Conservation (phyloP, 208 protist species). For the Acanthamoeba lenticulata region DNA sequence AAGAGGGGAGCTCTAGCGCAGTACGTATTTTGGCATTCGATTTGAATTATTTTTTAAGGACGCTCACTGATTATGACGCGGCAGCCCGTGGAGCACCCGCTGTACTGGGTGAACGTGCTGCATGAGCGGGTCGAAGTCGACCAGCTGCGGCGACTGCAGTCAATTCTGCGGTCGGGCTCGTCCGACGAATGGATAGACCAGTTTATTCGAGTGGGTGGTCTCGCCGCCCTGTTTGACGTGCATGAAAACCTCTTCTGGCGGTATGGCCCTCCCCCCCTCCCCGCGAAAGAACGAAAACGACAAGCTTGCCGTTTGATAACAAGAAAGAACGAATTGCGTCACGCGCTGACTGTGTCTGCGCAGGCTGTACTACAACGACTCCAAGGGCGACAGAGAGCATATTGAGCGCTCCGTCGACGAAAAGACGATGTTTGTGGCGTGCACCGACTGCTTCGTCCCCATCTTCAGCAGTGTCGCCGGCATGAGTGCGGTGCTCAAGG, state of each 20-base stretch:
- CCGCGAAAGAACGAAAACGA: neutral
- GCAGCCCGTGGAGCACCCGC: neutral
- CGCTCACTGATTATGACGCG: neutral
- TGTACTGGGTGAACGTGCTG: slow-evolving; percentile 60
- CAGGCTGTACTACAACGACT: slow-evolving; percentile 38
- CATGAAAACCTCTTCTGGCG: slow-evolving; percentile 65
- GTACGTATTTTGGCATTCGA: too few relatives aligned
- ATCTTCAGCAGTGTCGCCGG: slow-evolving; percentile 6
- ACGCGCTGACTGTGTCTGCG: neutral
- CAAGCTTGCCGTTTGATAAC: neutral
- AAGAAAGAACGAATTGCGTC: neutral
- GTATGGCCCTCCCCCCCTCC: neutral
- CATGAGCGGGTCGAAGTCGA: neutral
- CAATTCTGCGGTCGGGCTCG: neutral
- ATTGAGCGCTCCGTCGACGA: neutral
- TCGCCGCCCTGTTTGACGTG: neutral
- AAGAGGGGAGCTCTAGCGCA: too few relatives aligned
- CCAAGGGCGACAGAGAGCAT: neutral
- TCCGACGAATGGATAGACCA: slow-evolving; percentile 26
- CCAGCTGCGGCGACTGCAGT: neutral
- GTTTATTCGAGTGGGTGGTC: neutral
- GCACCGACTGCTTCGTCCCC: neutral
- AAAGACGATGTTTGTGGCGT: neutral
- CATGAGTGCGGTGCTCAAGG: neutral
- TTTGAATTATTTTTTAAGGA: neutral